Conservation (phyloP, 768 basidiomycete species). For the Kwoniella bestiolae region DNA sequence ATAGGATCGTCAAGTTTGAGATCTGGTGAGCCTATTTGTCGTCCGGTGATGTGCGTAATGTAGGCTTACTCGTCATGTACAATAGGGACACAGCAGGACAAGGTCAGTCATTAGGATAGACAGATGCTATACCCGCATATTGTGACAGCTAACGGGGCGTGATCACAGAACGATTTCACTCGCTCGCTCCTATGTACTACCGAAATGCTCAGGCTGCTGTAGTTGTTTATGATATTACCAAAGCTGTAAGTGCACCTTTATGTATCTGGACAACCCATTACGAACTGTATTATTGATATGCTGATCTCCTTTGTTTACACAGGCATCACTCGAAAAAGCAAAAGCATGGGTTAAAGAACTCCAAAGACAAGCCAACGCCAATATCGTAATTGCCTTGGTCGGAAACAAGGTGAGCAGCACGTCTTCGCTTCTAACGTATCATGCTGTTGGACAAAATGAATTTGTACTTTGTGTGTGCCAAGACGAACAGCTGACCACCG, state of each 20-base stretch:
- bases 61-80: background rate
- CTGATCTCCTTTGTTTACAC: background rate
- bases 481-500: too few species aligned
- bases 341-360: slow-evolving; percentile 99
- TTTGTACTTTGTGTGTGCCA: too few species aligned
- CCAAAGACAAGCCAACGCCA: slow-evolving; percentile 97
- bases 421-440: background rate
- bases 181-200: slow-evolving; percentile 98
- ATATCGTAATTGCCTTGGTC: slow-evolving; percentile 96
- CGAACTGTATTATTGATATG: too few species aligned
- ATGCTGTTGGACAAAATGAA: background rate
- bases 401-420: slow-evolving; percentile 93
- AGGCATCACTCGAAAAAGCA: slow-evolving; percentile 90
- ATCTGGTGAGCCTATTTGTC: slow-evolving; percentile 68
- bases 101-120: slow-evolving; percentile 33
- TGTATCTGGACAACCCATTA: too few species aligned
- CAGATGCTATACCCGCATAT: too few species aligned
- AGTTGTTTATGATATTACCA: slow-evolving; percentile 97
- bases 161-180: slow-evolving; percentile 86
- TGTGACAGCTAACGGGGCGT: slow-evolving; percentile 9
- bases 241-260: slow-evolving; percentile 62
- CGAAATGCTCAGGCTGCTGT: slow-evolving; percentile 97
- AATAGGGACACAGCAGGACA: slow-evolving; percentile 58
- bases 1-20: slow-evolving; percentile 69
- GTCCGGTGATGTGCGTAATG: background rate